phyloP scores from a whole-genome alignment of 768 basidiomycete species.

The Mycena epipterygia region DNA sequence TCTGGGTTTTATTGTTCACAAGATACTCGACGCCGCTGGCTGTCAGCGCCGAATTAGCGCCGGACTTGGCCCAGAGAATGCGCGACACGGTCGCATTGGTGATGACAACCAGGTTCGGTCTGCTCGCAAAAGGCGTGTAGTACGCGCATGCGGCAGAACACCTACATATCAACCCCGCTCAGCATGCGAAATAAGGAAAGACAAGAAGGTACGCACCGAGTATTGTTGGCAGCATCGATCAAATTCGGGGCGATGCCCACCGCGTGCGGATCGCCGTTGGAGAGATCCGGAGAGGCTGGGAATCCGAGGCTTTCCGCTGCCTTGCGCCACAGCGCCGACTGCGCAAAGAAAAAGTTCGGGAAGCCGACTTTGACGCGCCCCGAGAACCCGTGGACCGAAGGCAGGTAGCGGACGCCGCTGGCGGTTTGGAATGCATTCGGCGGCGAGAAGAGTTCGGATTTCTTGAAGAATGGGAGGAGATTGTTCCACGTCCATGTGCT shows the following conservation, averaged over 20 bases:
- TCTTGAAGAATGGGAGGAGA: constrained; percentile 60
- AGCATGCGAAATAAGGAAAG: not conserved
- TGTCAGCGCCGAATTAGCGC: constrained; percentile 43
- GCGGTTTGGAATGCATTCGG: constrained; percentile 51
- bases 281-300: constrained; percentile 42
- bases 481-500: constrained; percentile 54
- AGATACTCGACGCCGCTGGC: constrained; percentile 65
- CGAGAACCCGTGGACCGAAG: constrained; percentile 43
- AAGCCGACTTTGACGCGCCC: constrained; percentile 51
- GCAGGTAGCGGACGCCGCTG: constrained; percentile 41
- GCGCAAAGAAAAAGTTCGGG: constrained; percentile 48
- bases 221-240: constrained; percentile 48
- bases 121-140: constrained; percentile 43
- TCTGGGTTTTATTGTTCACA: constrained; percentile 43
- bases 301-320: constrained; percentile 41
- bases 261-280: constrained; percentile 43
- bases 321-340: constrained; percentile 45
- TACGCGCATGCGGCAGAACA: constrained; percentile 50
- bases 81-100: constrained; percentile 68
- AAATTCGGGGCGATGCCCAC: constrained; percentile 49
- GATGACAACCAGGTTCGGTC: constrained; percentile 68
- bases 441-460: constrained; percentile 69
- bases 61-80: constrained; percentile 54
- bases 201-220: constrained; percentile 35
- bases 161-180: not conserved